A percentile compares a stretch with the other conserved stretches of the same genome.
Evolutionary conservation across 371 early-diverging fungal species (phyloP).

Genomic region (Apophysomyces trapeziformis): DNA sequence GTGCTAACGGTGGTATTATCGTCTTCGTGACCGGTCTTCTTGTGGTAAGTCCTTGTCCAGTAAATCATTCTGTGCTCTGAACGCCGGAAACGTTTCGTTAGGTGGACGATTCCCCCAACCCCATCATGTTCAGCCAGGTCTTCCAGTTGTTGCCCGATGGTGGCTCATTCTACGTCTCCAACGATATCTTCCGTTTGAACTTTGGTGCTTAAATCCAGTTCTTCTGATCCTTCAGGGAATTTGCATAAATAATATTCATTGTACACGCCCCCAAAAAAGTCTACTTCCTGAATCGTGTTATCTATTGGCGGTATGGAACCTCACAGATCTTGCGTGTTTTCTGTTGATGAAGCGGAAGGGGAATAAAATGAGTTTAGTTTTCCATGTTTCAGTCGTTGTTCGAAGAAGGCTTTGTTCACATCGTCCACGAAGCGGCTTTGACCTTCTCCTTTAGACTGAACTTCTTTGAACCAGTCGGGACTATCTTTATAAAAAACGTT

Average conservation of each 20-base stretch:
- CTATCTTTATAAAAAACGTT: neutral
- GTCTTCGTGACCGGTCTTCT: constrained; percentile 90
- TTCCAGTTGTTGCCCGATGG: constrained; percentile 80
- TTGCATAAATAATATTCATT: constrained; percentile 2
- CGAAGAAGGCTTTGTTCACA: neutral
- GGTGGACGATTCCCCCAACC: constrained; percentile 80
- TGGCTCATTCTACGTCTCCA: constrained; percentile 66
- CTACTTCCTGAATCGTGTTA: no score
- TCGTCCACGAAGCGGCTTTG: neutral
- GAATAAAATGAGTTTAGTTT: neutral
- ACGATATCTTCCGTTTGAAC: constrained; percentile 85
- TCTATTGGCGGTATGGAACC: no score
- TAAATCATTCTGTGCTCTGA: neutral
- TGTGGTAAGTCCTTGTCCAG: constrained; percentile 52
- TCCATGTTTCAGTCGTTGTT: neutral
- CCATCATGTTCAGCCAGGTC: constrained; percentile 81
- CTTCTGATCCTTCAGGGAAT: neutral
- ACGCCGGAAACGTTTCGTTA: no score
- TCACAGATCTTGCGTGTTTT: no score
- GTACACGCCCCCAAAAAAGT: neutral
- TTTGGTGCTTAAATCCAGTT: constrained; percentile 33
- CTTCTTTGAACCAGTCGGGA: neutral
- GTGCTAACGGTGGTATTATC: constrained; percentile 54
- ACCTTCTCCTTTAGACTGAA: neutral
- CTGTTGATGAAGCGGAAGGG: neutral